Percentiles rank a stretch among this genome's conserved stretches.
These are phyloP conservation scores for Daldinia sp. DNA, from an alignment of 2,329 filamentous ascomycete species.

Conservation along the genomic window DNA sequence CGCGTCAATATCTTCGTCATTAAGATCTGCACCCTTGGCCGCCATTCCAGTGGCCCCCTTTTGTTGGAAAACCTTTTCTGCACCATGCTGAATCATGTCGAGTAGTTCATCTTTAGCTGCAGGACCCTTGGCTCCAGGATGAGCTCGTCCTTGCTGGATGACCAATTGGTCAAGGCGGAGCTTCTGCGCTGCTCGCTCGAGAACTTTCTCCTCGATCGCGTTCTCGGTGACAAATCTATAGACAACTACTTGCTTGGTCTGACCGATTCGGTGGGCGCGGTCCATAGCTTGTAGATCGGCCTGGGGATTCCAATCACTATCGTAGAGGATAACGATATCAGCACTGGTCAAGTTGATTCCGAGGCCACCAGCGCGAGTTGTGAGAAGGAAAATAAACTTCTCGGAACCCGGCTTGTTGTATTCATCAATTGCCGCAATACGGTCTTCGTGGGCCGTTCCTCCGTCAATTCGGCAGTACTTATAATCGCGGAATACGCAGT, in stretches of 20 bases:
- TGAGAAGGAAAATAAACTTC: conserved; percentile 95
- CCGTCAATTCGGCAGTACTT: conserved; percentile 98
- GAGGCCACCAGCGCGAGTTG: conserved; percentile 91
- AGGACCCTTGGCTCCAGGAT: conserved; percentile 87
- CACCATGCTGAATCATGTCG: conserved; percentile 98
- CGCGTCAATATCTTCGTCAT: conserved; percentile 88
- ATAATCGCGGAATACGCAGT: conserved; percentile 94
- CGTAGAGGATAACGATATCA: conserved; percentile 95
- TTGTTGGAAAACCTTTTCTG: conserved; percentile 88
- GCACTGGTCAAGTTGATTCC: conserved; percentile 96
- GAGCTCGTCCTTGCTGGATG: conserved; percentile 95
- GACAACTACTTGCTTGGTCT: conserved; percentile 97
- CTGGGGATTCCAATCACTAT: conserved; percentile 99
- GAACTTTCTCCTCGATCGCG: conserved; percentile 97
- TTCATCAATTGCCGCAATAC: conserved; percentile 96
- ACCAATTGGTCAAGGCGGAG: conserved; percentile 95
- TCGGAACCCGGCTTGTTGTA: conserved; percentile 97
- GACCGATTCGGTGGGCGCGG: conserved; percentile 95
- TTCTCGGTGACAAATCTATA: conserved; percentile 98
- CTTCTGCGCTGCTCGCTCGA: conserved; percentile 96
- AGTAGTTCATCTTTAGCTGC: conserved; percentile 96
- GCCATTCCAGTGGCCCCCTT: conserved; percentile 72
- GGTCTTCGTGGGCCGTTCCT: conserved; percentile 94
- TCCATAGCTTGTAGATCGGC: conserved; percentile 99
- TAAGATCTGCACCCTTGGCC: conserved; percentile 69